Evolutionary conservation across 2,329 filamentous ascomycete species (phyloP), one percentile per base, ranked within the genome.

Genomic region (Neonectria ditissima): DNA sequence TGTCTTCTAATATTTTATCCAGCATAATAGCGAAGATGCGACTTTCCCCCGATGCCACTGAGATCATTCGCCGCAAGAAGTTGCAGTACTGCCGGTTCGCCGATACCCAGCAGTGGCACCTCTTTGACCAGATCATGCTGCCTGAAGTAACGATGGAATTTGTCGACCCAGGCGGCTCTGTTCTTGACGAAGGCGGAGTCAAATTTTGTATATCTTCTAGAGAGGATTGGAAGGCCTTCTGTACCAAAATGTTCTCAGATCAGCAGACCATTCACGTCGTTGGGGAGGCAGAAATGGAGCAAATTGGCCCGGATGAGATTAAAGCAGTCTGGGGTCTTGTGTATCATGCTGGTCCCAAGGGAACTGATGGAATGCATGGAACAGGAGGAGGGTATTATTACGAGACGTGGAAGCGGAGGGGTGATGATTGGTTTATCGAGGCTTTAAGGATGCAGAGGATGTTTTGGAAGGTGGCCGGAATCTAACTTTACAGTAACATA

Each of bases 51-150:
- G 65, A 68, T 30, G 37, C n/a, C 0, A 22, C 48, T 1, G 9
- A 57, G 1, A 63, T 69, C 1, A 69, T 69, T 4, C 44, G 55
- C 2, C 55, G 43, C 11, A 69, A 69, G 22, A 69, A 69, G 13
- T 65, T 62, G 0, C 54, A 68, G 4, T 69, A 67, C 10, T 69
- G 67, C 16, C 62, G 59, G 1, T 62, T 43, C 7, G 62, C 59
- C 0, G 67, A 69, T 11, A 34, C 62, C 2, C 45, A 69, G 1
- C 65, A 66, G 6, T 69, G 62, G 67, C 13, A 66, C 1, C 22
- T 26, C 5, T 68, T 69, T 2, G 45, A 63, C 2, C 48, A 14
- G 0, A 58, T 69, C 2, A 67, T 69, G 26, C 50, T 69, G 0
- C 56, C 67, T 0, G 22, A 69, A 1, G 53, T 64, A 1, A 63